These are phyloP conservation scores for Globisporangium mamillatum DNA, from an alignment of 352 stramenopile species.

Conservation along the genomic window DNA sequence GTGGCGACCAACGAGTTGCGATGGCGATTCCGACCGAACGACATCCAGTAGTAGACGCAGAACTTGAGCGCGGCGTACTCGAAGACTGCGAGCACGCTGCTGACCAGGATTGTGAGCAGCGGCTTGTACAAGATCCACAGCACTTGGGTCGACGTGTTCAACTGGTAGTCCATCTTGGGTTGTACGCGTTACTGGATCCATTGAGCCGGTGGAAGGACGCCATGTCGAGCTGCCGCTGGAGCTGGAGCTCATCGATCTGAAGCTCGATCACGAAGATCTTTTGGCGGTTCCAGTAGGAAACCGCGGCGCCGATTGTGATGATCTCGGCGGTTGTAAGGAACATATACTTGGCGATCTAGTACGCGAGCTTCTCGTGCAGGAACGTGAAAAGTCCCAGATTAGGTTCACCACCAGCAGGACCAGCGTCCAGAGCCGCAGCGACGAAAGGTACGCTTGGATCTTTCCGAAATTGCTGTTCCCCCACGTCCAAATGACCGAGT, in stretches of 20 bases:
- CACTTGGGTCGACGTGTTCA: too few relatives aligned
- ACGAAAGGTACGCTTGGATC: constrained; percentile 38
- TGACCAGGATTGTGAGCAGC: too few relatives aligned
- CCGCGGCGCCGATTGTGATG: constrained; percentile 20
- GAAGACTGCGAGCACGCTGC: too few relatives aligned
- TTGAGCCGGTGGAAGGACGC: constrained; percentile 14
- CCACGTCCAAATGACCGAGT: constrained; percentile 46
- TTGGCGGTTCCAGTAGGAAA: constrained; percentile 9
- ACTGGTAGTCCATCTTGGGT: too few relatives aligned
- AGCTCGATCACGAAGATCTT: too few relatives aligned
- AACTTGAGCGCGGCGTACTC: too few relatives aligned
- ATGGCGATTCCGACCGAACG: too few relatives aligned
- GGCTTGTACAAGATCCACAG: too few relatives aligned
- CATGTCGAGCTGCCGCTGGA: too few relatives aligned
- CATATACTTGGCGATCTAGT: constrained; percentile 20
- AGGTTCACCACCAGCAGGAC: constrained; percentile 30
- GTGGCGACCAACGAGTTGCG: too few relatives aligned
- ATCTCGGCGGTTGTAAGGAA: constrained; percentile 24
- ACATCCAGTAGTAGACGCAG: too few relatives aligned
- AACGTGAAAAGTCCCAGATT: constrained; percentile 32
- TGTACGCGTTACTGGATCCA: constrained; percentile 19
- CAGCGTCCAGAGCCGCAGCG: constrained; percentile 33
- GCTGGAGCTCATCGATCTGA: too few relatives aligned
- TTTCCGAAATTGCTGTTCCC: constrained; percentile 16
- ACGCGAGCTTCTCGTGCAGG: constrained; percentile 31